Percentiles rank a stretch among this genome's conserved stretches.
Evolutionary conservation across 331 rosid species (phyloP).

Genomic region (Stylosanthes scabra): DNA sequence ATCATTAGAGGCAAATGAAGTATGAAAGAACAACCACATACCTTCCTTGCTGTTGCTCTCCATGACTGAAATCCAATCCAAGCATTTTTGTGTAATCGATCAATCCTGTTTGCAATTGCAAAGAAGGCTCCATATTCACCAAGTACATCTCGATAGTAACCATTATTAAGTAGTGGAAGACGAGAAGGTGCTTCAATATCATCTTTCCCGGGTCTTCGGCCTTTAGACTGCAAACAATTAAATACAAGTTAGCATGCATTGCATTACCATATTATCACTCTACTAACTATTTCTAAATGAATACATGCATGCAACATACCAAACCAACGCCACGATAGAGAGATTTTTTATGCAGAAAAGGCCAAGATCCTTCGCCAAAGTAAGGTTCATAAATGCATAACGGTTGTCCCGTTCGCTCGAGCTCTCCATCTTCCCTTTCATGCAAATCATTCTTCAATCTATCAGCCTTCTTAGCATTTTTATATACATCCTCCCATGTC

Average conservation of each 20-base stretch:
- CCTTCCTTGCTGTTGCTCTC: conserved; percentile 98
- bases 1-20: not conserved
- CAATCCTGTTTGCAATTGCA: conserved; percentile 85
- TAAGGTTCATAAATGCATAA: conserved; percentile 96
- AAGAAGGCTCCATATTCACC: conserved; percentile 93
- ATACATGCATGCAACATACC: conserved; percentile 56
- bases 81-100: conserved; percentile 89
- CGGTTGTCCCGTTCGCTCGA: conserved; percentile 95
- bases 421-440: conserved; percentile 96
- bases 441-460: conserved; percentile 87
- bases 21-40: conserved; percentile 36
- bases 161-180: conserved; percentile 75
- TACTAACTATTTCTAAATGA: conserved; percentile 14
- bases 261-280: not conserved
- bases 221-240: conserved; percentile 74
- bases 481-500: conserved; percentile 97
- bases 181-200: conserved; percentile 94
- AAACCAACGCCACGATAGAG: conserved; percentile 92
- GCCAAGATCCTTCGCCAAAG: conserved; percentile 93
- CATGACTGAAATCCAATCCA: conserved; percentile 99
- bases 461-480: conserved; percentile 80
- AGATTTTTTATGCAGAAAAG: conserved; percentile 78
- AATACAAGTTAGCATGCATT: conserved; percentile 19
- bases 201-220: conserved; percentile 80
- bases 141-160: conserved; percentile 84